Conservation (phyloP, 2,329 filamentous ascomycete genomes). For the Pleomassaria siparia region DNA sequence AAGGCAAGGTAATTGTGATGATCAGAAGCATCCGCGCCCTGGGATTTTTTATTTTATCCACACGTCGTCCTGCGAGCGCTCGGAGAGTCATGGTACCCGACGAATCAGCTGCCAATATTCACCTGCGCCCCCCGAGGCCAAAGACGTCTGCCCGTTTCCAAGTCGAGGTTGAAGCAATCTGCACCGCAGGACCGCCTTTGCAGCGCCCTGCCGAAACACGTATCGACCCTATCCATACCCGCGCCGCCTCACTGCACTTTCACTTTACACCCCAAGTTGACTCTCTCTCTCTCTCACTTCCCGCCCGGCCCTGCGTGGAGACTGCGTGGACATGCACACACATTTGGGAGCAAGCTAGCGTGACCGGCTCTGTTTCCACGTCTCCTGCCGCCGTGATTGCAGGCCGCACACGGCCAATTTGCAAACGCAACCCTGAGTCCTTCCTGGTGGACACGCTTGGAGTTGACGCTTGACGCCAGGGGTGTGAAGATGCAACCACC, state of each 20-base stretch:
- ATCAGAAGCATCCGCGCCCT: conserved; percentile 29
- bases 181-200: conserved; percentile 39
- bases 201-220: conserved; percentile 41
- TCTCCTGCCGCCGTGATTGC: conserved; percentile 13
- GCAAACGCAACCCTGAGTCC: conserved; percentile 10
- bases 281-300: conserved; percentile 5
- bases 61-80: conserved; percentile 26
- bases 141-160: conserved; percentile 34
- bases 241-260: conserved; percentile 3
- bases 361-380: conserved; percentile 21
- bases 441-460: not conserved
- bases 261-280: not conserved
- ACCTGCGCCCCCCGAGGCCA: conserved; percentile 19
- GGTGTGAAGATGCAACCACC: conserved; percentile 15
- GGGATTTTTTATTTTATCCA: conserved; percentile 18
- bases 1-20: no score
- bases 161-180: conserved; percentile 42
- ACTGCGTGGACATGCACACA: no score
- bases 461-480: conserved; percentile 12
- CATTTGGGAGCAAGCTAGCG: conserved; percentile 14
- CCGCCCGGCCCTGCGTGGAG: conserved; percentile 13
- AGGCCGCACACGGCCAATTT: conserved; percentile 12
- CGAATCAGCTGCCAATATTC: conserved; percentile 26
- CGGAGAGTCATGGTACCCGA: conserved; percentile 17
- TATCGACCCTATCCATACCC: conserved; percentile 23